These are phyloP conservation scores for Chlamydomonas schloesseri DNA, from an alignment of 139 green algal species.

Conservation along the genomic window DNA sequence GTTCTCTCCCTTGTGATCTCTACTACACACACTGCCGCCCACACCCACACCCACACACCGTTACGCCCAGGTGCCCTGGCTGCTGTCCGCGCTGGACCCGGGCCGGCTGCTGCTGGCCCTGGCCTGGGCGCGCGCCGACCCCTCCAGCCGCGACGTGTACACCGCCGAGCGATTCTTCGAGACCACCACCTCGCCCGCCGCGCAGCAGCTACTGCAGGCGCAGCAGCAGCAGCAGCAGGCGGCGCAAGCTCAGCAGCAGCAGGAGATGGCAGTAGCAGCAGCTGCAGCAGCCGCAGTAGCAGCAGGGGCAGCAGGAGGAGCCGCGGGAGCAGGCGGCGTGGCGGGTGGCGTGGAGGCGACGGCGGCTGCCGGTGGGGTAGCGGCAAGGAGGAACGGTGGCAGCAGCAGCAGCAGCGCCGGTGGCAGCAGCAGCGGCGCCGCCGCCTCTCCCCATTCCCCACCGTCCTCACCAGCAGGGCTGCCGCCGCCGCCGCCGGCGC, in stretches of 20 bases:
- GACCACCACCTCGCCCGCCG: not conserved
- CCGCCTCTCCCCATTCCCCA: too few species aligned
- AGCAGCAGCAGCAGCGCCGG: too few species aligned
- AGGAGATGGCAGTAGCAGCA: not conserved
- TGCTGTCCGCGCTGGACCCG: not conserved
- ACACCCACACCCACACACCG: not conserved
- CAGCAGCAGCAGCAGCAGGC: too few species aligned
- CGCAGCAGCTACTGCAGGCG: not conserved
- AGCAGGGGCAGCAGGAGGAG: not conserved
- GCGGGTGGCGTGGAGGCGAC: not conserved
- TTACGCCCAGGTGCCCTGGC: conserved; percentile 17
- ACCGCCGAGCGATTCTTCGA: conserved; percentile 29
- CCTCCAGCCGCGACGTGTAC: conserved; percentile 38
- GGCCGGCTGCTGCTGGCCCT: conserved; percentile 31
- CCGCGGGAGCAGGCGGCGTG: not conserved
- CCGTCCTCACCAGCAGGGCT: too few species aligned
- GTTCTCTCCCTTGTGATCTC: too few species aligned
- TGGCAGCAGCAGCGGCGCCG: too few species aligned
- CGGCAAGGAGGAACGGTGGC: too few species aligned
- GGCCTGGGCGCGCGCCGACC: conserved; percentile 18
- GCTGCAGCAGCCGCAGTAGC: not conserved
- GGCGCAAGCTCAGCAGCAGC: too few species aligned
- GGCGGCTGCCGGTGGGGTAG: too few species aligned
- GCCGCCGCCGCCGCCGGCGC: too few species aligned
- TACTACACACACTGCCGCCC: too few species aligned